Evolutionary conservation across 441 rosid genomes (phyloP), one percentile per base, ranked within the genome.

Genomic region (Adansonia gregorii): DNA sequence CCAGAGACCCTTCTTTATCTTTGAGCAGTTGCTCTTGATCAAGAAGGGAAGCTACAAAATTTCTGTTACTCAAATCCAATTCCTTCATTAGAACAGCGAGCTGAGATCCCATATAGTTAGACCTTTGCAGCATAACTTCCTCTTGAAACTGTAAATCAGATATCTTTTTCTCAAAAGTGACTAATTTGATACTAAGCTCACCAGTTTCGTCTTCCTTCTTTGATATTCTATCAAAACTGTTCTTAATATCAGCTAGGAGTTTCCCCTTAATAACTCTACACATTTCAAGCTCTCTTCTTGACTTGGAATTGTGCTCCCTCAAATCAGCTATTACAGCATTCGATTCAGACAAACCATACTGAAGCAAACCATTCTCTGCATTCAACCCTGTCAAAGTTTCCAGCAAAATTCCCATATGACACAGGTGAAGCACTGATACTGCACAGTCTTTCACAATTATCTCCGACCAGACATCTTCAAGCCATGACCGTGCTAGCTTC

Each of bases 391-490:
- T 89, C 75, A 91, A 90, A 49, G 92, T 87, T 86, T 97, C 99
- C 85, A 95, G 83, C 83, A 97, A 77, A 87, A 91, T 78, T 76
- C 99, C 99, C 92, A 89, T 91, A 81, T 97, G 97, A 84, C 98
- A 97, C 66, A 90, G 90, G 76, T 97, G 98, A 78, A 97, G 83
- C 80, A 94, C 95, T 43, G 99, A 93, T 71, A 97, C 82, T 75
- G 97, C 97, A 88, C 97, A 95, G 77, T 95, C 99, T 87, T 96
- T 93, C 80, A 80, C 88, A 76, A 95, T 86, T 73, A 95, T 91
- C 86, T 89, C 99, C 22, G 99, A 92, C 99, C 99, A 97, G 78
- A 97, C 81, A 76, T 97, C 99, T 82, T 95, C 99, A 79, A 97
- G 90, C 90, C 89, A 89, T 43, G 93, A 86, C 66, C 84, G 82